Percentiles rank a stretch among this genome's conserved stretches.
Evolutionary conservation across 2,329 filamentous ascomycete genomes (phyloP).

Genomic region (Aspergillus udagawae): DNA sequence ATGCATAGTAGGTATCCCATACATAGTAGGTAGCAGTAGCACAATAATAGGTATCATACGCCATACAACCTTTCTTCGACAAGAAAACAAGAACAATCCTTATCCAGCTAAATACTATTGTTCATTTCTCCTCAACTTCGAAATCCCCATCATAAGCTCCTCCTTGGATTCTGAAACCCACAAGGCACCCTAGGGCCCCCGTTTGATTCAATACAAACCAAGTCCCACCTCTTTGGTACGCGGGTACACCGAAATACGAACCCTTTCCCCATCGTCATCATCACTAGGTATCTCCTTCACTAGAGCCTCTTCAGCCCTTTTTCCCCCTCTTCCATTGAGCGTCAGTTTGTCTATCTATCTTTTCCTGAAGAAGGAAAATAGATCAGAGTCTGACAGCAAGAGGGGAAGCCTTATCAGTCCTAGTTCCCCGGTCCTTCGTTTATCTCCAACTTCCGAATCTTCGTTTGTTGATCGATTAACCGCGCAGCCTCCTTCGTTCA

Average conservation of each 20-base stretch:
- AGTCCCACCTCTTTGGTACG: neutral
- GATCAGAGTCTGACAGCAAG: neutral
- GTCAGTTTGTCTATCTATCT: neutral
- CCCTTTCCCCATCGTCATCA: neutral
- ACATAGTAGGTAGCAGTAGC: no score
- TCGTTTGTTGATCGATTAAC: constrained; percentile 17
- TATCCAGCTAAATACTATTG: neutral
- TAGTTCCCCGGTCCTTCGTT: constrained; percentile 5
- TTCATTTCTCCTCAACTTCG: neutral
- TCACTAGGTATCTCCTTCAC: neutral
- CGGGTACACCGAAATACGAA: neutral
- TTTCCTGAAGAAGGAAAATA: neutral
- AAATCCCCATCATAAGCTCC: neutral
- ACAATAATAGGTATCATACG: no score
- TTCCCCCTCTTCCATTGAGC: neutral
- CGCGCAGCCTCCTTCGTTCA: constrained; percentile 13
- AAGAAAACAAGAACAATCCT: neutral
- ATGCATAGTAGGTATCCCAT: no score
- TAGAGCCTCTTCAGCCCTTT: neutral
- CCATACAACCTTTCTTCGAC: neutral
- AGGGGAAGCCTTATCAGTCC: neutral
- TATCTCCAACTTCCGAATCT: constrained; percentile 11
- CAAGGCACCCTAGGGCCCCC: neutral
- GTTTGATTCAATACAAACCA: neutral
- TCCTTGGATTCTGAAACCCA: neutral